Evolutionary conservation across 2,329 filamentous ascomycete genomes (phyloP).

Genomic region (Pseudocercospora fijiensis): DNA sequence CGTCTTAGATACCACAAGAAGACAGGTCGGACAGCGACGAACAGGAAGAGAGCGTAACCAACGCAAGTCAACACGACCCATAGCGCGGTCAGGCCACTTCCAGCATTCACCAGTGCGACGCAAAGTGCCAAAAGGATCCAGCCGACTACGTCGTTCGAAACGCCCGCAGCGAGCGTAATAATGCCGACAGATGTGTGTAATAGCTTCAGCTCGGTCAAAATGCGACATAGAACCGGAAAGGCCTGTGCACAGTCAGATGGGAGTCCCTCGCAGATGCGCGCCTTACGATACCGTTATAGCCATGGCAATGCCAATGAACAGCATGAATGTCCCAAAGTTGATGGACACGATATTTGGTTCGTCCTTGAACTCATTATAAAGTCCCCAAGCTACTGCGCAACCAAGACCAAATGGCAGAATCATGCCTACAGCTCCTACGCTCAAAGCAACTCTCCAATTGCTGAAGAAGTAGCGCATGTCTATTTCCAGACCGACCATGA

Average conservation of each 20-base stretch:
- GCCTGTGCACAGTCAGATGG: conserved; percentile 45
- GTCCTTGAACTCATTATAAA: conserved; percentile 70
- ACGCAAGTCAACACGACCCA: conserved; percentile 76
- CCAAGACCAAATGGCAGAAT: conserved; percentile 78
- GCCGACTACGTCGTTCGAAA: conserved; percentile 86
- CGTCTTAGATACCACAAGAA: conserved; percentile 73
- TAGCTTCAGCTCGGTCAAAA: conserved; percentile 85
- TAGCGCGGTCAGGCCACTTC: conserved; percentile 75
- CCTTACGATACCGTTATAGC: conserved; percentile 70
- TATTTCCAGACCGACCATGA: conserved; percentile 83
- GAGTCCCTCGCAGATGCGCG: not conserved
- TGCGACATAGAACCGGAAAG: conserved; percentile 89
- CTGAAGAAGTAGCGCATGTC: conserved; percentile 73
- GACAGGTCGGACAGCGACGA: conserved; percentile 68
- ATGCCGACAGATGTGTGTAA: conserved; percentile 80
- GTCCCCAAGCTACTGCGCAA: conserved; percentile 73
- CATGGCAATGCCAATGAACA: conserved; percentile 90
- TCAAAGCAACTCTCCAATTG: conserved; percentile 78
- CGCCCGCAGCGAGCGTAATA: conserved; percentile 84
- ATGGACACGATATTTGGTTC: conserved; percentile 59
- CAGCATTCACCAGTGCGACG: conserved; percentile 87
- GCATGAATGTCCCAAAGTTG: conserved; percentile 61
- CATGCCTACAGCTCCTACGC: conserved; percentile 78
- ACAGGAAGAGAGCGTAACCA: conserved; percentile 74
- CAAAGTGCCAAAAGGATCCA: conserved; percentile 93